Conservation (phyloP, 2,329 filamentous ascomycete species). For the Fusarium denticulatum region DNA sequence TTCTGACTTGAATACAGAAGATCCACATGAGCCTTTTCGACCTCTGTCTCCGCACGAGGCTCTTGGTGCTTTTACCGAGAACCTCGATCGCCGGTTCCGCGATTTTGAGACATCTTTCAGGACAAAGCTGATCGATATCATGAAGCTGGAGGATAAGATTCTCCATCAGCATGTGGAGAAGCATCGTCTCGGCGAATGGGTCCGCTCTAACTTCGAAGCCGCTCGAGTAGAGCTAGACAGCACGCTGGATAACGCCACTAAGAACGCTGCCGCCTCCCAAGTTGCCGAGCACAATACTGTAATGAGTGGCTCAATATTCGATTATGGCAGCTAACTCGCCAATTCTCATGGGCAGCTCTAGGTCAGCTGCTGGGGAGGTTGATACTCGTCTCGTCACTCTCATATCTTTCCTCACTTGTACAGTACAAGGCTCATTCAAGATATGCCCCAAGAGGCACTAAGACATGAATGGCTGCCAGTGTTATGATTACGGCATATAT, state of each 20-base stretch:
- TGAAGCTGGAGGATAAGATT: slow-evolving; percentile 75
- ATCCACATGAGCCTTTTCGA: slow-evolving; percentile 54
- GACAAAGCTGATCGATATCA: slow-evolving; percentile 74
- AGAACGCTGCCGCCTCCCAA: slow-evolving; percentile 13
- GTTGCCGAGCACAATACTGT: slow-evolving; percentile 5
- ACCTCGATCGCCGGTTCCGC: slow-evolving; percentile 69
- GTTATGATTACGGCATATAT: slow-evolving; percentile 14
- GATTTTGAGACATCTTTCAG: slow-evolving; percentile 71
- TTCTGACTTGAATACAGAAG: slow-evolving; percentile 52
- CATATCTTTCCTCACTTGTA: slow-evolving; percentile 15
- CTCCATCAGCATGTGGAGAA: slow-evolving; percentile 73
- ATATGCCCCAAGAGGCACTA: not conserved
- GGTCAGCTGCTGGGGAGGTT: not conserved
- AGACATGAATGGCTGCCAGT: not conserved
- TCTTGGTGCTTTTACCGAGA: slow-evolving; percentile 68
- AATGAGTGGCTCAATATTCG: slow-evolving; percentile 35
- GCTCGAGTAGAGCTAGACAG: slow-evolving; percentile 50
- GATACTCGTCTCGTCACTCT: not conserved
- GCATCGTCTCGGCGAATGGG: slow-evolving; percentile 76
- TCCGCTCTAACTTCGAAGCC: slow-evolving; percentile 51
- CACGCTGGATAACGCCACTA: slow-evolving; percentile 47
- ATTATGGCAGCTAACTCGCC: slow-evolving; percentile 16
- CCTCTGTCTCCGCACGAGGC: slow-evolving; percentile 63
- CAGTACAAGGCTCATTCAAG: slow-evolving; percentile 9
- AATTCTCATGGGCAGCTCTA: slow-evolving; percentile 9